Conservation (phyloP, 805 yeast genomes). For the Saccharomycopsis microspora region DNA sequence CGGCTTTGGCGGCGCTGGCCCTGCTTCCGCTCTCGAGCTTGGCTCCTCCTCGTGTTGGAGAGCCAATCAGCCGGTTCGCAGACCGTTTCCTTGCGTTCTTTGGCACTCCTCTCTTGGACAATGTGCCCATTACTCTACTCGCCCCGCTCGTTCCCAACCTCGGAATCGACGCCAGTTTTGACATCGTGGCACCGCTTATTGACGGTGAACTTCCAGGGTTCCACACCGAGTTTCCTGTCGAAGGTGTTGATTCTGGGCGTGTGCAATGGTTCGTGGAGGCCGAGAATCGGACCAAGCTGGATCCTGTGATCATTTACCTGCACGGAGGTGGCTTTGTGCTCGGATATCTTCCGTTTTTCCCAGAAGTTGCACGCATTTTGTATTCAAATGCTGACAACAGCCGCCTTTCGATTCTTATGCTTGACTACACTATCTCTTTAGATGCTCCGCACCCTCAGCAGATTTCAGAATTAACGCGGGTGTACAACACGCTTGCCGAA, state of each 20-base stretch:
- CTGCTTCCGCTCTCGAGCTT: no score
- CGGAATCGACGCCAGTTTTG: no score
- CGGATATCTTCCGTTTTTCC: background rate
- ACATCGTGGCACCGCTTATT: background rate
- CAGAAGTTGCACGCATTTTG: background rate
- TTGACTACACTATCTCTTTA: conserved; percentile 21
- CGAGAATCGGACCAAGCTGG: background rate
- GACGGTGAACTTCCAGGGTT: background rate
- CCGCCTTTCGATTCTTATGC: conserved; percentile 17
- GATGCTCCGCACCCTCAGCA: conserved; percentile 19
- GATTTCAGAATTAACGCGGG: conserved; percentile 17
- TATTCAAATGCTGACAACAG: background rate
- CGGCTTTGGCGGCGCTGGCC: no score
- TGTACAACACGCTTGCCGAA: conserved; percentile 15
- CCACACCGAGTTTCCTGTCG: background rate
- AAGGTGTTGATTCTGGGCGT: background rate
- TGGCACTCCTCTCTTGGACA: no score
- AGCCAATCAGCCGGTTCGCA: no score
- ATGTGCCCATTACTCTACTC: no score
- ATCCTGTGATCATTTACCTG: conserved; percentile 1
- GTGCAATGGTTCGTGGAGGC: conserved; percentile 2
- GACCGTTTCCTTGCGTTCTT: no score
- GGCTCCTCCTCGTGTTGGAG: no score
- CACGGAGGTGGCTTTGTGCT: conserved; percentile 5
- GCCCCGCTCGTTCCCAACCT: no score